A percentile compares a stretch with the other conserved stretches of the same genome.
Conservation (phyloP, 352 stramenopile species). For the Phytophthora aleatoria region DNA sequence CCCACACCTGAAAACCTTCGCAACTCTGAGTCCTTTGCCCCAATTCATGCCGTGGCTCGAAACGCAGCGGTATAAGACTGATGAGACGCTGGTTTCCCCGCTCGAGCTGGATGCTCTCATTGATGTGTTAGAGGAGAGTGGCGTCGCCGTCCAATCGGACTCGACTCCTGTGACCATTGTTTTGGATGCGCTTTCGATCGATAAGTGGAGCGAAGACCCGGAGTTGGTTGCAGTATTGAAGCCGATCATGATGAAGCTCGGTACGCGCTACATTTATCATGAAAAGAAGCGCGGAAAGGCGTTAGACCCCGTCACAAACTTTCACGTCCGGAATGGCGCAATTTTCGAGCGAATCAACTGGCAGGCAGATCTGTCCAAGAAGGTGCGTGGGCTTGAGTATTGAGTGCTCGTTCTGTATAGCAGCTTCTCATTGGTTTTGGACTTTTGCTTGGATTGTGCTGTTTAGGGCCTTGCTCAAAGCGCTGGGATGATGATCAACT, state of each 20-base stretch:
- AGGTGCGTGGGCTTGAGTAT: slow-evolving; percentile 42
- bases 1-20: slow-evolving; percentile 84
- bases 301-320: slow-evolving; percentile 84
- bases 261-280: slow-evolving; percentile 71
- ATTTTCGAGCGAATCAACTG: slow-evolving; percentile 89
- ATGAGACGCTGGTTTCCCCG: slow-evolving; percentile 39
- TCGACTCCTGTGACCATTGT: slow-evolving; percentile 38
- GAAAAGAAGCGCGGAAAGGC: slow-evolving; percentile 87
- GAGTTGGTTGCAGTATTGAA: slow-evolving; percentile 49
- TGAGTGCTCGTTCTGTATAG: background rate
- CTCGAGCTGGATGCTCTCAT: slow-evolving; percentile 38
- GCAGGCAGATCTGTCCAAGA: slow-evolving; percentile 75
- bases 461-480: slow-evolving; percentile 70
- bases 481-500: slow-evolving; percentile 87
- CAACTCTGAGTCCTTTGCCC: slow-evolving; percentile 95
- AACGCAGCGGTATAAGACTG: slow-evolving; percentile 63
- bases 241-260: slow-evolving; percentile 70
- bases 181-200: slow-evolving; percentile 44
- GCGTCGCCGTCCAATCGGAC: slow-evolving; percentile 7
- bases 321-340: slow-evolving; percentile 84
- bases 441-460: slow-evolving; percentile 4
- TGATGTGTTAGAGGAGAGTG: slow-evolving; percentile 29
- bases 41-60: slow-evolving; percentile 93
- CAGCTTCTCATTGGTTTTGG: background rate
- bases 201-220: slow-evolving; percentile 57